phyloP scores from a whole-genome alignment of 225 moss, liverwort and hornwort genomes.

The Pseudisothecium myosuroides region DNA sequence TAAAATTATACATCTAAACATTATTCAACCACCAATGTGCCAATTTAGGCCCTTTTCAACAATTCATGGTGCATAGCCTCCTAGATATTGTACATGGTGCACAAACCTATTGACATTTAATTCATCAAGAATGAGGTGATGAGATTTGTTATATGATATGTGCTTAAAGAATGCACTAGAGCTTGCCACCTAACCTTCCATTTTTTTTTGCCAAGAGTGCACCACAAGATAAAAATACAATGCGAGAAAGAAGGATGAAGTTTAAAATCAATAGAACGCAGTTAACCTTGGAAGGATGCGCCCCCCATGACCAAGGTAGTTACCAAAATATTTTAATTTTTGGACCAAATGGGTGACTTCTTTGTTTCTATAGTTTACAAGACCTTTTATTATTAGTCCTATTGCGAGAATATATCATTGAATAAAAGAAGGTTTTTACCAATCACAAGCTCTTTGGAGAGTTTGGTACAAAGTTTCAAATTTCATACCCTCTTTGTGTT shows the following conservation, averaged over 20 bases:
- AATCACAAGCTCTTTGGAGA: rapidly evolving
- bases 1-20: not conserved
- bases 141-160: not conserved
- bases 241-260: not conserved
- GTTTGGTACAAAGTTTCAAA: not conserved
- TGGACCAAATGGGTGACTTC: not conserved
- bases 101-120: not conserved
- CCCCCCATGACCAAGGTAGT: not conserved
- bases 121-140: not conserved
- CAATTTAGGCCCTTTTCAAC: not conserved
- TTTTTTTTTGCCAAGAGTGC: not conserved
- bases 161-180: not conserved
- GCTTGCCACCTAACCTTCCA: not conserved
- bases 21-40: not conserved
- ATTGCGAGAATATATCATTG: rapidly evolving
- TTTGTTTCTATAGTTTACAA: not conserved
- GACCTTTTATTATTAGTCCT: not conserved
- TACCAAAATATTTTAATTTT: not conserved
- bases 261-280: not conserved
- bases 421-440: not conserved
- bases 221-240: not conserved
- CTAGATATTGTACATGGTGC: not conserved
- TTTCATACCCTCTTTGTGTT: not conserved
- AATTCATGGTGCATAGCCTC: not conserved
- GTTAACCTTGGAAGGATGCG: rapidly evolving